A percentile compares a stretch with the other conserved stretches of the same genome.
Conservation (phyloP, 371 early-diverging fungal genomes). For the Funneliformis caledonium region DNA sequence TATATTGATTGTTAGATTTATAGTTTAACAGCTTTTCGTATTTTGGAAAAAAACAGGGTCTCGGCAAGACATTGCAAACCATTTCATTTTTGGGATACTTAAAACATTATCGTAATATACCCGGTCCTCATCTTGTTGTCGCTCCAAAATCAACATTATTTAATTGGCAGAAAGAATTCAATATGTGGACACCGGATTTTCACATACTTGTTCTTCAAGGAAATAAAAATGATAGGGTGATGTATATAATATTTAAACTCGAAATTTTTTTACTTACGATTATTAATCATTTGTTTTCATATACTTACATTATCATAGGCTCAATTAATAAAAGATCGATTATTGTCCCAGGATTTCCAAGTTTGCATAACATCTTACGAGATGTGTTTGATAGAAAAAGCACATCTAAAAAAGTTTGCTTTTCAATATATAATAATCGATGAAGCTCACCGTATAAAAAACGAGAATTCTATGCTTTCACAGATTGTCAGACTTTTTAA, state of each 20-base stretch:
- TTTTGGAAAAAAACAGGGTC: constrained; percentile 65
- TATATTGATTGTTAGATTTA: not conserved
- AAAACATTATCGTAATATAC: constrained; percentile 75
- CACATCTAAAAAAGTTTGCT: constrained; percentile 81
- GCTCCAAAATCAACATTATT: constrained; percentile 98
- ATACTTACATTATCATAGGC: constrained; percentile 47
- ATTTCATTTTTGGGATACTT: constrained; percentile 96
- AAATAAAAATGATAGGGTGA: constrained; percentile 83
- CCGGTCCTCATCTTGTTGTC: constrained; percentile 93
- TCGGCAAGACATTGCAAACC: constrained; percentile 98
- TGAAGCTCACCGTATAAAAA: constrained; percentile 99
- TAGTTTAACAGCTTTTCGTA: not conserved
- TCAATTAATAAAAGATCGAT: constrained; percentile 57
- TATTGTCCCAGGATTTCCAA: constrained; percentile 80
- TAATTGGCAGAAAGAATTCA: constrained; percentile 97
- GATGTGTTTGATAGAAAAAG: constrained; percentile 91
- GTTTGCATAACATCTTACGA: constrained; percentile 98
- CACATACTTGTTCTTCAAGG: constrained; percentile 94
- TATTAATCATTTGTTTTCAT: constrained; percentile 18
- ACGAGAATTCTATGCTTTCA: constrained; percentile 94
- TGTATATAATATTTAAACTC: constrained; percentile 12
- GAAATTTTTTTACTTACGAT: not conserved
- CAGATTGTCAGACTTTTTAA: constrained; percentile 88
- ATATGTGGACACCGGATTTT: constrained; percentile 92
- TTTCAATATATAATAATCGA: constrained; percentile 98